Conservation (phyloP, 371 early-diverging fungal genomes). For the Lichtheimia ramosa region DNA sequence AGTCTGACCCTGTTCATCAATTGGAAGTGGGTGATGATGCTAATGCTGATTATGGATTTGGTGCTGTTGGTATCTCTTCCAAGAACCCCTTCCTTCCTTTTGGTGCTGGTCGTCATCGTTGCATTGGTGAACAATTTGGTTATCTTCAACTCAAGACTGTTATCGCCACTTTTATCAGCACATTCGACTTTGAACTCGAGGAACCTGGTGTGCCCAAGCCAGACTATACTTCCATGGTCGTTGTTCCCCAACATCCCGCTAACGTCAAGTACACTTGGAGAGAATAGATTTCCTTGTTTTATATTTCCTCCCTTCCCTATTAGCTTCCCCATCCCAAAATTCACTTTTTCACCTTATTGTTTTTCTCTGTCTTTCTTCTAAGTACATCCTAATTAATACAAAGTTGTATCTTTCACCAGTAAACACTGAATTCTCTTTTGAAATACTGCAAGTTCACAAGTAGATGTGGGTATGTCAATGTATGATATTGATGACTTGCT, state of each 20-base stretch:
- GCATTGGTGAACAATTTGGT: constrained; percentile 97
- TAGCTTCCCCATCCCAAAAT: not conserved
- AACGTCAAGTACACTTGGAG: constrained; percentile 68
- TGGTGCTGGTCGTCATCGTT: constrained; percentile 97
- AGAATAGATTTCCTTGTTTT: constrained; percentile 26
- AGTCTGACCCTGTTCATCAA: constrained; percentile 41
- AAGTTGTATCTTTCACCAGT: no score
- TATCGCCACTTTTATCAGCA: constrained; percentile 74
- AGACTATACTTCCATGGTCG: constrained; percentile 91
- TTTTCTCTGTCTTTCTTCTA: not conserved
- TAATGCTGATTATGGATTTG: constrained; percentile 84
- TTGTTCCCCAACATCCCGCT: constrained; percentile 76
- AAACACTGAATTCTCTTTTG: no score
- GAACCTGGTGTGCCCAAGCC: constrained; percentile 72
- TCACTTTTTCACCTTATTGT: constrained; percentile 4
- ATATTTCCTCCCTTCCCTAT: no score
- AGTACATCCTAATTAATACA: no score
- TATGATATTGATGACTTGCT: no score
- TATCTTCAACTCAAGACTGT: constrained; percentile 95
- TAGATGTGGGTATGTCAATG: no score
- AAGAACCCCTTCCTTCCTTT: constrained; percentile 91
- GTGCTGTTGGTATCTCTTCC: constrained; percentile 73
- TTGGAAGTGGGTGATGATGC: constrained; percentile 67
- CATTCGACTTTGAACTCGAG: constrained; percentile 63
- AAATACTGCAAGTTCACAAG: no score